Evolutionary conservation across 306 rosid species (phyloP).

Genomic region (Castanea mollissima): DNA sequence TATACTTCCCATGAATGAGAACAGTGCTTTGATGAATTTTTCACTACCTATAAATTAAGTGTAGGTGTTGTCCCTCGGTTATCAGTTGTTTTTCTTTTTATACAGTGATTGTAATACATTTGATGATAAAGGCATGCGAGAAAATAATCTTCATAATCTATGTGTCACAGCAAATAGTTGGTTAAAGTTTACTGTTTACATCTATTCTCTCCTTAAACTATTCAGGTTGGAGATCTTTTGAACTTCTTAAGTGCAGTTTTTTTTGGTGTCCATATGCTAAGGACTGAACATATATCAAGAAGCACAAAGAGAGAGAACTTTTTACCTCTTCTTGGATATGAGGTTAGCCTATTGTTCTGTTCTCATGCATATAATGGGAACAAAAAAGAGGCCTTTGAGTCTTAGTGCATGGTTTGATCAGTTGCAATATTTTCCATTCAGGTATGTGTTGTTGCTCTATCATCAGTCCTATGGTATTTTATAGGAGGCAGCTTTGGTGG

Average conservation of each 20-base stretch:
- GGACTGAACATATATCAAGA: conserved; percentile 72
- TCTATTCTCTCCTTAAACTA: not conserved
- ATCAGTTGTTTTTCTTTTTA: not conserved
- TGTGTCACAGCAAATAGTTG: not conserved
- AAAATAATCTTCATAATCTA: not conserved
- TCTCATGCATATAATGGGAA: not conserved
- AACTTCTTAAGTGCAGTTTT: conserved; percentile 67
- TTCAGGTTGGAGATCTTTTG: conserved; percentile 73
- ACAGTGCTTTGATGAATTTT: too few species aligned
- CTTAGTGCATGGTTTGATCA: conserved; percentile 9
- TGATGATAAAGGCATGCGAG: not conserved
- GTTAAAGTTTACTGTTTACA: not conserved
- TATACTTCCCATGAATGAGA: too few species aligned
- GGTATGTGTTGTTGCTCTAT: conserved; percentile 60
- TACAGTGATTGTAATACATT: not conserved
- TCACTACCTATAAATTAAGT: not conserved
- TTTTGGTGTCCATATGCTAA: conserved; percentile 75
- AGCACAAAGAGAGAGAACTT: conserved; percentile 54
- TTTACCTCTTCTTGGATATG: conserved; percentile 67
- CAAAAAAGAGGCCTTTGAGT: not conserved
- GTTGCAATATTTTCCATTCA: conserved; percentile 24
- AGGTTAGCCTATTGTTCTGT: conserved; percentile 43
- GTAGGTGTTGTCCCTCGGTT: conserved; percentile 27
- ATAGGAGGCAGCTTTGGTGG: conserved; percentile 45
- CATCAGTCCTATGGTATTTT: conserved; percentile 58